These are phyloP conservation scores for Sporothrix sp. DNA, from an alignment of 2,329 filamentous ascomycete species.

Conservation along the genomic window DNA sequence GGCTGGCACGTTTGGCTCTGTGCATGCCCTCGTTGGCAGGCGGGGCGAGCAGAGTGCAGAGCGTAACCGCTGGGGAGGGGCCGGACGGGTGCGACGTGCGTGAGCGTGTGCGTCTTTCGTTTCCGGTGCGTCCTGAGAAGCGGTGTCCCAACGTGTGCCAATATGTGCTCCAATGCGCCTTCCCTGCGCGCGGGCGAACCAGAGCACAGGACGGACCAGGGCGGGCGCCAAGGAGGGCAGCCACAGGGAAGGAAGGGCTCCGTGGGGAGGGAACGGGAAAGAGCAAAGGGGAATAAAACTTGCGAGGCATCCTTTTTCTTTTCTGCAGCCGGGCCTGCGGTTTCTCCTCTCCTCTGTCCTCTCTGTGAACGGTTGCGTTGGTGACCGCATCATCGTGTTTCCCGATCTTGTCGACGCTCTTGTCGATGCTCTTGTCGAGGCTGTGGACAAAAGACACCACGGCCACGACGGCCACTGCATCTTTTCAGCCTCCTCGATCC, in stretches of 20 bases:
- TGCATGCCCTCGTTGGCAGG: background rate
- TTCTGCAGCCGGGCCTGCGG: background rate
- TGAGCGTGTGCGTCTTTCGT: no score
- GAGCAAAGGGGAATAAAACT: constrained; percentile 7
- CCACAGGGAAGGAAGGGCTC: background rate
- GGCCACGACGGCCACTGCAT: no score
- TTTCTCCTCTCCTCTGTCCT: background rate
- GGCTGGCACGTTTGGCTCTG: constrained; percentile 10
- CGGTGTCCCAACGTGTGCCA: background rate
- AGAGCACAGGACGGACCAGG: background rate
- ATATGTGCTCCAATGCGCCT: background rate
- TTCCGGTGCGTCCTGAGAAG: background rate
- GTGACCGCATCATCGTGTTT: no score
- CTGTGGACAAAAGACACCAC: no score
- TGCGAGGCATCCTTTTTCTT: constrained; percentile 1
- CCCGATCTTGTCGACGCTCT: no score
- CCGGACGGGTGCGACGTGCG: no score
- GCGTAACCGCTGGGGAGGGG: background rate
- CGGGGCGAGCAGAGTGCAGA: background rate
- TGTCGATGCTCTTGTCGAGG: no score
- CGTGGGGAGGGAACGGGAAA: background rate
- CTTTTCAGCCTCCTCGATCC: no score
- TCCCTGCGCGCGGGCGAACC: background rate
- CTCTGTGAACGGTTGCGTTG: no score
- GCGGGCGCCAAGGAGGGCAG: constrained; percentile 7